Evolutionary conservation across 495 filamentous ascomycete genomes (phyloP).

Genomic region (Stereocaulon alpinum): DNA sequence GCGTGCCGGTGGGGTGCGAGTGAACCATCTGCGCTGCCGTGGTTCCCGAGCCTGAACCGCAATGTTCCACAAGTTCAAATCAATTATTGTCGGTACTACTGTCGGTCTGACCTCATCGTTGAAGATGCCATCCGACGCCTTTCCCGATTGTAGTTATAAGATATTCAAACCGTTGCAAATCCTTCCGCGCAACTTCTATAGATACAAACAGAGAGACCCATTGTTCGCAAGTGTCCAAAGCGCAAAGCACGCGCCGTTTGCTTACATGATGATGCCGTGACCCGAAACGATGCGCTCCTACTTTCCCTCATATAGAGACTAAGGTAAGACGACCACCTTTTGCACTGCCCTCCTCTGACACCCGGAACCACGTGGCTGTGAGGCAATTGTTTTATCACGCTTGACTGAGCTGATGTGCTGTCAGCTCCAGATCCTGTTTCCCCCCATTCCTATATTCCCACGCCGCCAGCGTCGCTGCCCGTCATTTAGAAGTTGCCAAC

Average conservation of each 20-base stretch:
- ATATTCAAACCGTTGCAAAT: neutral
- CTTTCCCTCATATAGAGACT: neutral
- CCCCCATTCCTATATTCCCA: neutral
- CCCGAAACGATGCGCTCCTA: neutral
- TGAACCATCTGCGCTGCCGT: neutral
- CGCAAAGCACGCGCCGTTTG: neutral
- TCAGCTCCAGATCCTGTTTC: conserved; percentile 1
- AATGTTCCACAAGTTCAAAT: neutral
- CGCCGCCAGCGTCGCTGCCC: neutral
- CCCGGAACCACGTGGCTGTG: neutral
- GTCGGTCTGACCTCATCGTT: neutral
- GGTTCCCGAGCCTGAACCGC: neutral
- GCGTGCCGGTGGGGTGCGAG: neutral
- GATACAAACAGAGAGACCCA: neutral
- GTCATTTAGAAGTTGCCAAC: too few species aligned
- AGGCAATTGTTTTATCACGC: neutral
- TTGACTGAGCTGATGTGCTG: neutral
- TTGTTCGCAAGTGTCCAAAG: neutral
- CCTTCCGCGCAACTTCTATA: neutral
- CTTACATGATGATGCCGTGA: neutral
- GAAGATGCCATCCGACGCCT: neutral
- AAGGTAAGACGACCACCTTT: neutral
- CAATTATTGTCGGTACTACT: neutral
- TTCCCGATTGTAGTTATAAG: neutral
- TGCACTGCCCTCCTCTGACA: neutral